Base-by-base conservation (phyloP, 352 stramenopile species). In the Aphanomyces astaci region DNA sequence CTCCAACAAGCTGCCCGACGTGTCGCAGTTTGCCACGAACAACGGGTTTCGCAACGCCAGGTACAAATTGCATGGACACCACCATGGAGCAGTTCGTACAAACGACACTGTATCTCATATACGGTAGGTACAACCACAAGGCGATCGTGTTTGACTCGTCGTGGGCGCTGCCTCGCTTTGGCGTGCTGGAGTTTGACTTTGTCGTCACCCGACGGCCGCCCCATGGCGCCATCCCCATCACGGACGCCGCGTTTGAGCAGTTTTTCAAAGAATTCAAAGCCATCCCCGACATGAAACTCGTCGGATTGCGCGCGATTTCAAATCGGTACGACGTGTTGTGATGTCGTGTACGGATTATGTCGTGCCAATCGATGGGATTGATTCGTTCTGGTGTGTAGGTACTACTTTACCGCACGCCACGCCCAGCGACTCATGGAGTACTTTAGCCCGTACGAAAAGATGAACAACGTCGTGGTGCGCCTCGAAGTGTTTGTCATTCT, bases 201-300 rank as follows among this genome's bases (percentile, higher is more conserved):
- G 80, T 88, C 15, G 76, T 82, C 68, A 87, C 77, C 19, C 75
- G 74, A 32, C 73, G 80, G 15, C 83, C 83, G 22, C 86, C 82
- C 30, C 36, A 72, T 28, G 73, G 79, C 48, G 88, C 80, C 46
- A 89, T 82, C 3, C 78, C 83, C 2, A 71, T 91, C 4, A 86
- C 70, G 39, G 83, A 91, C 54, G 71, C 74, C 0, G 77, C 81
- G 1, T 91, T 91, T 32, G 83, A 91, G 36, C 78, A 89, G 32
- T 88, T 89, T 25, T 51, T 91, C 24, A 87, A 86, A 46, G 83
- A 91, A 65, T 91, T 91, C 73, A 91, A 89, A 68, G 76, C 84
- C 53, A 70, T 91, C 4, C 73, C 78, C 4, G 81, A 89, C 66
- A 79, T 85, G 66, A 89, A 91, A 43, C 64, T 91, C 39, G 71